Percentiles rank a stretch among this genome's conserved stretches.
Evolutionary conservation across 2,329 filamentous ascomycete species (phyloP).

Genomic region (Elsinoe perseae): DNA sequence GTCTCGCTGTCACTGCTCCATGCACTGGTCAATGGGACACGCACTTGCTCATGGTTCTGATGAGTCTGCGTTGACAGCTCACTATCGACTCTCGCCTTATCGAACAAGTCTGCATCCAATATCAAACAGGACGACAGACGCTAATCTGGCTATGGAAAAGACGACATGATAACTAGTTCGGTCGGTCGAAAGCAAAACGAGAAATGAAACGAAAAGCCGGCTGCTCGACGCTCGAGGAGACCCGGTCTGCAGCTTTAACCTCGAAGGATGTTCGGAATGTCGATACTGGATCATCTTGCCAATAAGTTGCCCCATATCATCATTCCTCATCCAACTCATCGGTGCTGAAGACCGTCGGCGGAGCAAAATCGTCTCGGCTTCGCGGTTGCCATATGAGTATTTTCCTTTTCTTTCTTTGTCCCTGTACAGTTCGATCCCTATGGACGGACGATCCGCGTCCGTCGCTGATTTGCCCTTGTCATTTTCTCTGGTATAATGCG

Average conservation of each 20-base stretch:
- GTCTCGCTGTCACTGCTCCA: too few relatives aligned
- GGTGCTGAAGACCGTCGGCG: conserved; percentile 34
- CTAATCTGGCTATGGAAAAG: neutral
- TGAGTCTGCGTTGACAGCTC: neutral
- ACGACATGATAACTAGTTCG: neutral
- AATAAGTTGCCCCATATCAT: neutral
- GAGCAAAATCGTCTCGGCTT: conserved; percentile 16
- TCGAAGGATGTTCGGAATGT: conserved; percentile 15
- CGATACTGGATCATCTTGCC: neutral
- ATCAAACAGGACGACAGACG: neutral
- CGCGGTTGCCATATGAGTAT: neutral
- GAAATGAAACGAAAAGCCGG: conserved; percentile 14
- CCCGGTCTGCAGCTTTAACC: conserved; percentile 21
- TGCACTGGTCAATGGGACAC: neutral
- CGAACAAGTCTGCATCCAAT: neutral
- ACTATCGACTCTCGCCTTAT: neutral
- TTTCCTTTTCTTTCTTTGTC: neutral
- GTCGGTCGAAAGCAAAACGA: neutral
- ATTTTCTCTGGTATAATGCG: conserved; percentile 14
- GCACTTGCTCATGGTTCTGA: neutral
- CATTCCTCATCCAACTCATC: conserved; percentile 29
- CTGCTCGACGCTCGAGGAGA: conserved; percentile 19
- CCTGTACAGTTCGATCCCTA: neutral
- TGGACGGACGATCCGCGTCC: neutral
- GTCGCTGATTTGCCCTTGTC: conserved; percentile 4